Percentiles rank a stretch among this genome's conserved stretches.
Evolutionary conservation across 805 yeast genomes (phyloP).

Genomic region (Ogataea angusta): DNA sequence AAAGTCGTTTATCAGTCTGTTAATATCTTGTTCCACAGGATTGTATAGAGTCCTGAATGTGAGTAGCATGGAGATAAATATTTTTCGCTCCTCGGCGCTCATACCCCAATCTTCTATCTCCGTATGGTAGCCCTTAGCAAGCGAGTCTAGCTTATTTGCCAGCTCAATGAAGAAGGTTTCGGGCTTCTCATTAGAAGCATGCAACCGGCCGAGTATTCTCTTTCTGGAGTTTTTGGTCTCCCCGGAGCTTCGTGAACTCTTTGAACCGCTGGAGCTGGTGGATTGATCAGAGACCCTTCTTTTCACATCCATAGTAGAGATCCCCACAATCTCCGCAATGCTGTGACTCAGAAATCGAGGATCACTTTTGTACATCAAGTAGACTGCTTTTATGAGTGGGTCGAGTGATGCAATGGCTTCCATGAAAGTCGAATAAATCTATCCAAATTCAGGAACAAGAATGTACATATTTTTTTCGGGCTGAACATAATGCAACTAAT

Average conservation of each 20-base stretch:
- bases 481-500: neutral
- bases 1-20: constrained; percentile 8
- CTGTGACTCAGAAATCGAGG: constrained; percentile 11
- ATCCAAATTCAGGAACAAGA: neutral
- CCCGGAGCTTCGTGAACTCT: neutral
- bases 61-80: constrained; percentile 15
- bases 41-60: constrained; percentile 11
- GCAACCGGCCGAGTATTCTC: constrained; percentile 2
- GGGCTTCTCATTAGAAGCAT: constrained; percentile 1
- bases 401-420: constrained; percentile 13
- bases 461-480: neutral
- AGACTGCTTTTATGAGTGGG: constrained; percentile 21
- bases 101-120: constrained; percentile 8
- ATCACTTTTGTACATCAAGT: constrained; percentile 18
- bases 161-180: constrained; percentile 17
- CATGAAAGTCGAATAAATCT: constrained; percentile 3
- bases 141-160: constrained; percentile 3
- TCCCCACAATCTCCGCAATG: constrained; percentile 15
- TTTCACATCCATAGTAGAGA: constrained; percentile 3
- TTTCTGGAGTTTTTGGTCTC: neutral
- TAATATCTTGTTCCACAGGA: constrained; percentile 8
- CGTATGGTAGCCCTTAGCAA: constrained; percentile 12
- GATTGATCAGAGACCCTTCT: constrained; percentile 14
- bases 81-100: constrained; percentile 6
- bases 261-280: constrained; percentile 4